phyloP scores from a whole-genome alignment of 177 flowering plant genomes.

The Vitis hybrid region DNA sequence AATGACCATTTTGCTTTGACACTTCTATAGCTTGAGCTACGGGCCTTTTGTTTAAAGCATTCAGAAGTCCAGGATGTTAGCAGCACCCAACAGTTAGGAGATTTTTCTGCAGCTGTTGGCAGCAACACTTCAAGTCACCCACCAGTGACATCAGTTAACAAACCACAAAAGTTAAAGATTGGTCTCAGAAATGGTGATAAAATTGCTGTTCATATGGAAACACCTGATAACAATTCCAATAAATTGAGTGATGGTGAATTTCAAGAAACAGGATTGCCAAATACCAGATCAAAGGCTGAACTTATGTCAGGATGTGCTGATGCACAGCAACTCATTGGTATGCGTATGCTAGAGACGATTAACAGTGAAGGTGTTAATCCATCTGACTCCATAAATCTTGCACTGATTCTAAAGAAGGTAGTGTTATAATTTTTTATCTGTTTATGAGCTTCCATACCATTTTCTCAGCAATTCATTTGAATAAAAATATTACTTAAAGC shows the following conservation, averaged over 20 bases:
- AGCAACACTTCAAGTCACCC: slow-evolving; percentile 27
- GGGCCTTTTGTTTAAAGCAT: slow-evolving; percentile 93
- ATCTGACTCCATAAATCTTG: slow-evolving; percentile 33
- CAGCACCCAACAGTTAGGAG: slow-evolving; percentile 20
- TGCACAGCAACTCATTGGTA: slow-evolving; percentile 16
- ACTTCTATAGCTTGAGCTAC: slow-evolving; percentile 71
- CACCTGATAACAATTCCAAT: slow-evolving; percentile 22
- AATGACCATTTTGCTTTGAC: background rate
- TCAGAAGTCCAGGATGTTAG: slow-evolving; percentile 42
- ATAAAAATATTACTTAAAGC: background rate
- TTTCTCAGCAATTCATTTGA: slow-evolving; percentile 2
- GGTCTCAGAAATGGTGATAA: slow-evolving; percentile 42
- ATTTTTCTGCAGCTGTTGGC: slow-evolving; percentile 23
- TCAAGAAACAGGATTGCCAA: slow-evolving; percentile 20
- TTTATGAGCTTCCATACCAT: background rate
- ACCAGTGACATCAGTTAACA: slow-evolving; percentile 22
- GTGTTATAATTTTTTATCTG: background rate
- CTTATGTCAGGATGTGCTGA: slow-evolving; percentile 30
- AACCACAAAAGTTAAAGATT: slow-evolving; percentile 34
- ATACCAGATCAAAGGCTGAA: slow-evolving; percentile 17
- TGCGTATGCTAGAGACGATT: slow-evolving; percentile 23
- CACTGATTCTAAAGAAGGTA: slow-evolving; percentile 66
- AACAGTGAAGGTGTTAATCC: slow-evolving; percentile 28
- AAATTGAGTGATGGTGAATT: slow-evolving; percentile 21
- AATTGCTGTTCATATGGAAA: slow-evolving; percentile 18